Conservation (phyloP, 306 rosid genomes). For the Rosa persica region DNA sequence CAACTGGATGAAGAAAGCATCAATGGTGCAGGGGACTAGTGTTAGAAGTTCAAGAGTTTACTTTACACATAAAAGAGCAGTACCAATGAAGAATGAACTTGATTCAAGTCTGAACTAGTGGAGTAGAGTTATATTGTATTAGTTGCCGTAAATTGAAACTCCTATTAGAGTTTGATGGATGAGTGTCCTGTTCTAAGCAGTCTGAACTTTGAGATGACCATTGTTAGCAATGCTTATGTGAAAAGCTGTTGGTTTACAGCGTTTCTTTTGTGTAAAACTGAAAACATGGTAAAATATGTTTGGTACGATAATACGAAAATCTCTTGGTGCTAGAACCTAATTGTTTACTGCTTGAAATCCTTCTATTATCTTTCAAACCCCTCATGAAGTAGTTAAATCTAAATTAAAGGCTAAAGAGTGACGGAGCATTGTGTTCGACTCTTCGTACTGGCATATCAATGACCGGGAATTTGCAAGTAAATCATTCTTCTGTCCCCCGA, state of each 20-base stretch:
- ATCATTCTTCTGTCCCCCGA: conserved; percentile 26
- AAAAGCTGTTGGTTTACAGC: not conserved
- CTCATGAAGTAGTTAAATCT: not conserved
- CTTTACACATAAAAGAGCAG: not conserved
- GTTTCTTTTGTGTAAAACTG: not conserved
- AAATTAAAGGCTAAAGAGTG: not conserved
- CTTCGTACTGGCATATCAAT: conserved; percentile 6
- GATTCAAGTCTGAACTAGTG: not conserved
- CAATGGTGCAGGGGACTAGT: conserved; percentile 25
- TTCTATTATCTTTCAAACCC: not conserved
- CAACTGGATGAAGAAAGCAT: conserved; percentile 56
- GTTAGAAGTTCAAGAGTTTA: not conserved
- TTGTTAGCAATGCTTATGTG: not conserved
- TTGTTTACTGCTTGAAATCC: not conserved
- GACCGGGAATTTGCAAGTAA: conserved; percentile 29
- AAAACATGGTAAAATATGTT: not conserved
- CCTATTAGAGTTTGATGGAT: not conserved
- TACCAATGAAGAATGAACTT: not conserved
- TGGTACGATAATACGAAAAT: not conserved
- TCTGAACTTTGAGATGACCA: not conserved
- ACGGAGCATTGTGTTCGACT: not conserved
- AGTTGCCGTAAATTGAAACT: not conserved
- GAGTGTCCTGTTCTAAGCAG: not conserved
- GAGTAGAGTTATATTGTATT: not conserved
- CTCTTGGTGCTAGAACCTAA: not conserved